These are phyloP conservation scores for Diaporthe sp. DNA, from an alignment of 2,329 filamentous ascomycete genomes.

Conservation along the genomic window DNA sequence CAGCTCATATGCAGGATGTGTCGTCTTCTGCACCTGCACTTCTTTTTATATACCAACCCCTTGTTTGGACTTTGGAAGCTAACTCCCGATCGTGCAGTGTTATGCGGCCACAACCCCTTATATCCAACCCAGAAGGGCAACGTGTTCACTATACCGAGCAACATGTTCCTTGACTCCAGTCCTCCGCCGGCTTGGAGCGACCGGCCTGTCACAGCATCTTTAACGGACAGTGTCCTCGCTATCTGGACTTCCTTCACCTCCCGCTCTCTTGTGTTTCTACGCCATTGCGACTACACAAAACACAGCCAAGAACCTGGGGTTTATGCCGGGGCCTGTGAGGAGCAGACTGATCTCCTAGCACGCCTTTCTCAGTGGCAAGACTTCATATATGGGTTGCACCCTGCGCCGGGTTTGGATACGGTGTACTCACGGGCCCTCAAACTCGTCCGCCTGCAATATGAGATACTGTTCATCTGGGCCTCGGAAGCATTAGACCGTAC, in stretches of 20 bases:
- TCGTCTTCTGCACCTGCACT: background rate
- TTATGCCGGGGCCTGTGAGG: background rate
- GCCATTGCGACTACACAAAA: slow-evolving; percentile 13
- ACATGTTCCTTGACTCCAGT: slow-evolving; percentile 11
- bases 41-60: too few species aligned
- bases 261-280: slow-evolving; percentile 1
- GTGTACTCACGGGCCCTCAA: background rate
- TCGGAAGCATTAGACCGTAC: slow-evolving; percentile 28
- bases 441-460: slow-evolving; percentile 11
- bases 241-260: slow-evolving; percentile 8
- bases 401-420: background rate
- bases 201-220: background rate
- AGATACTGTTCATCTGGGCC: slow-evolving; percentile 4
- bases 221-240: background rate
- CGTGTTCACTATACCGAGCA: slow-evolving; percentile 13
- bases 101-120: slow-evolving; percentile 19
- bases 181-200: background rate
- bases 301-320: background rate
- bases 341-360: background rate
- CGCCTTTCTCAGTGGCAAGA: background rate
- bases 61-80: background rate
- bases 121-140: slow-evolving; percentile 24
- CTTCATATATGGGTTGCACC: background rate
- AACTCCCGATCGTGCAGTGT: background rate
- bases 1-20: too few species aligned